Evolutionary conservation across 257 asterid genomes (phyloP).

Genomic region (Marsdenia floribunda): DNA sequence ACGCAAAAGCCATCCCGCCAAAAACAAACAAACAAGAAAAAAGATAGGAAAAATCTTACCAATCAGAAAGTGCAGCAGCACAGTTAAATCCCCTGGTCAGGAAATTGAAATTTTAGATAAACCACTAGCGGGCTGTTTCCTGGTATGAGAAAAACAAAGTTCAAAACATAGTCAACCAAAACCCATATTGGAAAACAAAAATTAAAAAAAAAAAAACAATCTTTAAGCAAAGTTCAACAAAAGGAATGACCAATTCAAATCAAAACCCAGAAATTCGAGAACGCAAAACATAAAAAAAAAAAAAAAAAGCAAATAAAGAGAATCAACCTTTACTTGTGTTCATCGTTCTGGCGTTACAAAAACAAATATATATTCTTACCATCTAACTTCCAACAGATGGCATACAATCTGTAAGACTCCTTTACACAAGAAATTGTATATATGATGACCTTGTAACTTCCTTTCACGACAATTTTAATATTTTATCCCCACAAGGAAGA

Average conservation of each 20-base stretch:
- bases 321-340: neutral
- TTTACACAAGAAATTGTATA: neutral
- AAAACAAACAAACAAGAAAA: neutral
- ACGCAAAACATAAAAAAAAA: neutral
- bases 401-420: neutral
- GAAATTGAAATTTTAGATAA: neutral
- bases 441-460: neutral
- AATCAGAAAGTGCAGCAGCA: neutral
- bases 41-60: too few species aligned
- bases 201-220: neutral
- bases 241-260: neutral
- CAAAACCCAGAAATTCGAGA: neutral
- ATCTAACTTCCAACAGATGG: neutral
- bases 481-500: neutral
- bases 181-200: neutral
- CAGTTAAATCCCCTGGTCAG: neutral
- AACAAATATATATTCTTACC: neutral
- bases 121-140: neutral
- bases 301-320: neutral
- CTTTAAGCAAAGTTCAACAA: neutral
- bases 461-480: neutral
- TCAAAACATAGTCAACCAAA: neutral
- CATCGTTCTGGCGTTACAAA: neutral
- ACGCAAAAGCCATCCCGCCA: neutral
- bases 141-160: neutral